A percentile compares a stretch with the other conserved stretches of the same genome.
These are phyloP conservation scores for Pseudevernia furfuracea DNA, from an alignment of 495 filamentous ascomycete genomes.

Conservation along the genomic window DNA sequence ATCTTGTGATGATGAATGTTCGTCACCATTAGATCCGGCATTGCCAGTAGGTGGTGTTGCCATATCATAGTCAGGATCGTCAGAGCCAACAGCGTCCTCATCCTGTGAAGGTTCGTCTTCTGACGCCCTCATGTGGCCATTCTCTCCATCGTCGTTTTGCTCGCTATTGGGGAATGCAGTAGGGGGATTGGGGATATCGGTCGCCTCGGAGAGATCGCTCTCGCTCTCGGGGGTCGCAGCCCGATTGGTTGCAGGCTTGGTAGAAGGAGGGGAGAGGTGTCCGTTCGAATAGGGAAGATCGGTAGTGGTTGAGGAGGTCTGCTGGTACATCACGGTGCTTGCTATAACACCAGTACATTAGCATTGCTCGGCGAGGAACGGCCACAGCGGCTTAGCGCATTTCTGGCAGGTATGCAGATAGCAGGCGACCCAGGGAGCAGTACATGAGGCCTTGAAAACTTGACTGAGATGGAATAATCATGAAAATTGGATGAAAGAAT, in stretches of 20 bases:
- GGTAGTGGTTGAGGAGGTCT: constrained; percentile 18
- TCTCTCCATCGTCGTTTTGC: constrained; percentile 21
- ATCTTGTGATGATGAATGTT: constrained; percentile 60
- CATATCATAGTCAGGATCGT: constrained; percentile 72
- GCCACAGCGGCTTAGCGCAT: constrained; percentile 15
- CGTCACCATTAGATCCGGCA: constrained; percentile 40
- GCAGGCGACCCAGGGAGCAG: constrained; percentile 23
- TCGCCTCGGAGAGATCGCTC: constrained; percentile 45
- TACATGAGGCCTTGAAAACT: not conserved
- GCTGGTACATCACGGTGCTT: constrained; percentile 26
- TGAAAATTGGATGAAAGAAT: constrained; percentile 16
- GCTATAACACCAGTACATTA: constrained; percentile 24
- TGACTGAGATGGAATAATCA: constrained; percentile 5
- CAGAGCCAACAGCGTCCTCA: constrained; percentile 63
- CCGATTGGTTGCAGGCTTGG: constrained; percentile 19
- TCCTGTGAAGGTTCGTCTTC: constrained; percentile 46
- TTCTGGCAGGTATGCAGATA: not conserved
- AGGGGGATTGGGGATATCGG: constrained; percentile 33
- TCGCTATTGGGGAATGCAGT: constrained; percentile 27
- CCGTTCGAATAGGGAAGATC: constrained; percentile 24
- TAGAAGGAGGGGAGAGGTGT: constrained; percentile 26
- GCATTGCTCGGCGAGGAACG: constrained; percentile 21
- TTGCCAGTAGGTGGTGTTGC: constrained; percentile 53
- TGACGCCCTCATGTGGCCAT: constrained; percentile 32
- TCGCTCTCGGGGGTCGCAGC: constrained; percentile 42